phyloP scores from a whole-genome alignment of 2,329 filamentous ascomycete genomes.

The Elsinoe perseae region DNA sequence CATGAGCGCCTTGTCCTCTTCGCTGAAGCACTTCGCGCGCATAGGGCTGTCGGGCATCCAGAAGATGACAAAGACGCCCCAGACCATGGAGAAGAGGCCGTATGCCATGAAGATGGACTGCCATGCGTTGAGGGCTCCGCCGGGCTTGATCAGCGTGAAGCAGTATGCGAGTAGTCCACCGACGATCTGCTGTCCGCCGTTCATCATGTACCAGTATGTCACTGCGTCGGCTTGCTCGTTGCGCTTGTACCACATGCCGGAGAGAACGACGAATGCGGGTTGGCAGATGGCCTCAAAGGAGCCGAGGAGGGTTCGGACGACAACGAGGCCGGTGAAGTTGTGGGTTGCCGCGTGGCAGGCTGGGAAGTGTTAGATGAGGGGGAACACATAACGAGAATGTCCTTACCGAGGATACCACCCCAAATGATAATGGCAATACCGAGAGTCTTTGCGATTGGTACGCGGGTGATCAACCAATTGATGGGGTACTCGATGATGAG shows the following conservation, averaged over 20 bases:
- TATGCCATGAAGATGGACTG: constrained; percentile 62
- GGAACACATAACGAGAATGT: background rate
- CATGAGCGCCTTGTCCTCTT: constrained; percentile 42
- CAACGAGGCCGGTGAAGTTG: constrained; percentile 53
- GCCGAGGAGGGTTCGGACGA: constrained; percentile 58
- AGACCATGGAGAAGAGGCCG: constrained; percentile 55
- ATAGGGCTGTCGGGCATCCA: constrained; percentile 64
- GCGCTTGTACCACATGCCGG: constrained; percentile 62
- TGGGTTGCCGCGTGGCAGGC: constrained; percentile 54
- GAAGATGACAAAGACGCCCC: constrained; percentile 55
- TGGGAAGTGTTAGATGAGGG: background rate
- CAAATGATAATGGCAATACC: constrained; percentile 57
- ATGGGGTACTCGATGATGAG: constrained; percentile 66
- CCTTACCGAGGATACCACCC: constrained; percentile 45
- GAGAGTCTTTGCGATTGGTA: constrained; percentile 55
- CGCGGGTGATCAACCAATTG: constrained; percentile 53
- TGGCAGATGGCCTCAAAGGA: constrained; percentile 65
- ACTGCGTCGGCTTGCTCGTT: constrained; percentile 55
- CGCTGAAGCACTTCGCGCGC: constrained; percentile 60
- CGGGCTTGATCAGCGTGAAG: constrained; percentile 30
- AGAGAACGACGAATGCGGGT: constrained; percentile 60
- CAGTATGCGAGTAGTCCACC: constrained; percentile 59
- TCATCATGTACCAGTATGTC: constrained; percentile 52
- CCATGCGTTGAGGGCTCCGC: constrained; percentile 42
- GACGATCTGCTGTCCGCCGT: constrained; percentile 55